A percentile compares a stretch with the other conserved stretches of the same genome.
phyloP scores from a whole-genome alignment of 1,284 basidiomycete species.

The Dichomitus squalens region DNA sequence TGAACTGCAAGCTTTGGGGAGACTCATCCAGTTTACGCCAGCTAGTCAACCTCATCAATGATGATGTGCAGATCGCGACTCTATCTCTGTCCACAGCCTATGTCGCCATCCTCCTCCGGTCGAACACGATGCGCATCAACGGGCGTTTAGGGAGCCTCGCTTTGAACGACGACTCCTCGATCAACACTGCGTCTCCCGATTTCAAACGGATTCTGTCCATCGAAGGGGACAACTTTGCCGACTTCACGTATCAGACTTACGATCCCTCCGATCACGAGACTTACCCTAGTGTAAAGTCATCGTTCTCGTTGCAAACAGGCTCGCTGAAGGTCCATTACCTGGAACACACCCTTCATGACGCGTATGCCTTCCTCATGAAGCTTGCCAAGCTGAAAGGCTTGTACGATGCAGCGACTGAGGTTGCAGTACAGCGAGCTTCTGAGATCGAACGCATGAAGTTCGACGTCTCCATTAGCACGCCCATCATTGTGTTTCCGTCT shows the following conservation, averaged over 20 bases:
- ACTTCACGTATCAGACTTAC: constrained; percentile 95
- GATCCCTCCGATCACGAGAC: constrained; percentile 65
- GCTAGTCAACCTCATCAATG: constrained; percentile 85
- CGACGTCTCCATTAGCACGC: constrained; percentile 88
- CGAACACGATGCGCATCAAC: constrained; percentile 78
- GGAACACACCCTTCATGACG: constrained; percentile 84
- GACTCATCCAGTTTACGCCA: background rate
- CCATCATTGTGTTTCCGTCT: constrained; percentile 90
- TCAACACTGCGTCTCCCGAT: constrained; percentile 56
- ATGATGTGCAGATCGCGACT: constrained; percentile 76
- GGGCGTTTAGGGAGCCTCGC: constrained; percentile 88
- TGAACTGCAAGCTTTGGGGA: background rate
- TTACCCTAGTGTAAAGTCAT: constrained; percentile 87
- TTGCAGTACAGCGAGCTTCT: constrained; percentile 89
- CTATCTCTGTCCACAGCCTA: constrained; percentile 92
- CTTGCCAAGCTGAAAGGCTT: constrained; percentile 91
- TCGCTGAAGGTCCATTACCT: constrained; percentile 92
- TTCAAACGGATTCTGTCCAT: constrained; percentile 94
- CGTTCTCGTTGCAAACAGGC: constrained; percentile 84
- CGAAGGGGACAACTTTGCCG: constrained; percentile 93
- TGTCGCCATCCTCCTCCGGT: constrained; percentile 78
- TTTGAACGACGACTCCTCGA: constrained; percentile 77
- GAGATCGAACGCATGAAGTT: constrained; percentile 93
- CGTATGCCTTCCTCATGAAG: constrained; percentile 86
- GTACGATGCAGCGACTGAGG: constrained; percentile 95